A percentile compares a stretch with the other conserved stretches of the same genome.
These are phyloP conservation scores for Aspergillus kassunensis DNA, from an alignment of 495 filamentous ascomycete genomes.

Conservation along the genomic window DNA sequence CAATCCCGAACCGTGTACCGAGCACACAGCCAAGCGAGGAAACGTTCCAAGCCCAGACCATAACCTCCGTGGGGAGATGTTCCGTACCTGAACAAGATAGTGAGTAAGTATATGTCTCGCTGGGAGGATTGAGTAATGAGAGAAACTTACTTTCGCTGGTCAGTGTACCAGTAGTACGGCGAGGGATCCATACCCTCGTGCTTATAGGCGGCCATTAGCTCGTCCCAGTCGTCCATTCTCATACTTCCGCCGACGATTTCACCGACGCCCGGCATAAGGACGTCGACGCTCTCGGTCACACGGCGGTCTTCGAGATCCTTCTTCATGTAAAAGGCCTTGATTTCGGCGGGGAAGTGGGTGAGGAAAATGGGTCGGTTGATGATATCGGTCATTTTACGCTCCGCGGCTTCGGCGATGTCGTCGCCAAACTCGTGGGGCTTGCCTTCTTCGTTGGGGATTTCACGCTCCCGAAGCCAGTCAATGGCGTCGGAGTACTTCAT, in stretches of 20 bases:
- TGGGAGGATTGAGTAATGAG: background rate
- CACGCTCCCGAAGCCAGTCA: conserved; percentile 82
- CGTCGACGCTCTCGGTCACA: conserved; percentile 96
- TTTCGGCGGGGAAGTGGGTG: conserved; percentile 93
- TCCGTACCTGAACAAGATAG: conserved; percentile 63
- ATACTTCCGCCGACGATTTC: conserved; percentile 97
- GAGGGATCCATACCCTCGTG: conserved; percentile 78
- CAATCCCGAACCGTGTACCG: conserved; percentile 88
- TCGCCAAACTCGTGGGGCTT: conserved; percentile 88
- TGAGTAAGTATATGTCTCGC: conserved; percentile 1
- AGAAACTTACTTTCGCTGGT: conserved; percentile 85
- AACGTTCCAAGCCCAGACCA: conserved; percentile 90
- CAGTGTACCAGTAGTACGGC: conserved; percentile 98
- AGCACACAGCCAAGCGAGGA: conserved; percentile 93
- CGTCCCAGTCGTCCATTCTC: conserved; percentile 92
- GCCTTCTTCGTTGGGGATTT: conserved; percentile 90
- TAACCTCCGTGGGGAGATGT: conserved; percentile 94
- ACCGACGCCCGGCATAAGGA: conserved; percentile 92
- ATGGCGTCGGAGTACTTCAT: conserved; percentile 97
- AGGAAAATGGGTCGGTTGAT: conserved; percentile 95
- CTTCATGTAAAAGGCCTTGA: conserved; percentile 99
- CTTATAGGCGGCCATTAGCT: conserved; percentile 84
- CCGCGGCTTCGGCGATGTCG: conserved; percentile 96
- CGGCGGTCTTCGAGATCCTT: conserved; percentile 75
- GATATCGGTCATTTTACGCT: conserved; percentile 93